phyloP scores from a whole-genome alignment of 306 rosid species.

The Prunus padus region DNA sequence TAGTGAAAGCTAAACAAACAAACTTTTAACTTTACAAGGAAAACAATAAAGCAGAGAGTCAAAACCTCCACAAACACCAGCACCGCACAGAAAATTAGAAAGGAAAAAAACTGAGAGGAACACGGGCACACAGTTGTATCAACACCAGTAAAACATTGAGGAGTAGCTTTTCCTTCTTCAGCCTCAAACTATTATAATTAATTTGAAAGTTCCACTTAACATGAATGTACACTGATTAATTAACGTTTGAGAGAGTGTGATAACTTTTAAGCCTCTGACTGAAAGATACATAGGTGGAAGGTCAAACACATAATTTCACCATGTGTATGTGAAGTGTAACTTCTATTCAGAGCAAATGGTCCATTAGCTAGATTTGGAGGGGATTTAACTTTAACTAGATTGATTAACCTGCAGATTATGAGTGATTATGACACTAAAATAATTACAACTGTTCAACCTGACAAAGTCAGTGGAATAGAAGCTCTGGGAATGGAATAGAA shows the following conservation, averaged over 20 bases:
- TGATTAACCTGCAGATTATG: background rate
- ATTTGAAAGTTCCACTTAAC: background rate
- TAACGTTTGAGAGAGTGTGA: background rate
- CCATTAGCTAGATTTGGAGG: slow-evolving; percentile 37
- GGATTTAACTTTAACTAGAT: background rate
- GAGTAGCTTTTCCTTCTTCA: background rate
- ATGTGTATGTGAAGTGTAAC: slow-evolving; percentile 6
- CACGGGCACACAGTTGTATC: background rate
- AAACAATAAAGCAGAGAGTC: too few relatives aligned
- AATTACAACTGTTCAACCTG: slow-evolving; percentile 38
- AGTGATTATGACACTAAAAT: slow-evolving; percentile 2
- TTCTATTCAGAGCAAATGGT: slow-evolving; percentile 40
- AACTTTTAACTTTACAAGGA: too few relatives aligned
- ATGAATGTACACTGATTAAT: background rate
- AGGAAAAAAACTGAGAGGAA: background rate
- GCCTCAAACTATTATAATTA: background rate
- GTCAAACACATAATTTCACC: slow-evolving; percentile 18
- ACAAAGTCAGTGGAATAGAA: slow-evolving; percentile 96
- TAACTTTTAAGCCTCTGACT: background rate
- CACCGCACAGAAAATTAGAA: background rate
- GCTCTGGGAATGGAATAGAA: slow-evolving; percentile 99
- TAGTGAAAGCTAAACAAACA: too few relatives aligned
- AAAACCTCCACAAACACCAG: background rate
- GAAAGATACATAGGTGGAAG: background rate
- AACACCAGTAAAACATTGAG: background rate